These are phyloP conservation scores for Suhomyces yuchorum DNA, from an alignment of 1,139 yeast species.

Conservation along the genomic window DNA sequence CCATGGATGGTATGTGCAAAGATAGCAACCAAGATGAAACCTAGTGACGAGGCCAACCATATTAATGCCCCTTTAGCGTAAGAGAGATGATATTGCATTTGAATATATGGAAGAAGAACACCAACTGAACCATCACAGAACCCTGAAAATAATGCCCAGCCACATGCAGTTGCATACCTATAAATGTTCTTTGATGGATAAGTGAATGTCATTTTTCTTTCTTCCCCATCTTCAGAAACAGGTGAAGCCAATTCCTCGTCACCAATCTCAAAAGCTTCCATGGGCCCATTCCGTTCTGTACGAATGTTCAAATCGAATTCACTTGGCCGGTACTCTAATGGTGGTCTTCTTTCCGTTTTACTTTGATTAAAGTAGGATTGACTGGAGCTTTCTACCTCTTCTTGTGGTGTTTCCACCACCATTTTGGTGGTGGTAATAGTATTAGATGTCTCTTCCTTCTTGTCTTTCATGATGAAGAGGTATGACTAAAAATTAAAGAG, in stretches of 20 bases:
- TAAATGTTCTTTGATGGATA: conserved; percentile 46
- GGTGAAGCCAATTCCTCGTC: not conserved
- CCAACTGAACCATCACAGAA: conserved; percentile 47
- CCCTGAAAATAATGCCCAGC: conserved; percentile 36
- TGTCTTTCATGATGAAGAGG: not conserved
- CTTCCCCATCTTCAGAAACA: not conserved
- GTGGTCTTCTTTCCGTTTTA: conserved; percentile 13
- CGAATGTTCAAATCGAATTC: conserved; percentile 5
- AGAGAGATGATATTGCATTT: conserved; percentile 36
- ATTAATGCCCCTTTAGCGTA: conserved; percentile 47
- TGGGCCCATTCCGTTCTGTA: not conserved
- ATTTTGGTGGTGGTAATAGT: conserved; percentile 1
- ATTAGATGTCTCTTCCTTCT: conserved; percentile 1
- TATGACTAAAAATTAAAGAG: not conserved
- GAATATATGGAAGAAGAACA: conserved; percentile 45
- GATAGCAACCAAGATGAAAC: conserved; percentile 41
- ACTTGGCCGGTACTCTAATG: conserved; percentile 14
- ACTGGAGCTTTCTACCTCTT: conserved; percentile 3
- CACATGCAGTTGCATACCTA: conserved; percentile 42
- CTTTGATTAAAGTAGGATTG: conserved; percentile 8
- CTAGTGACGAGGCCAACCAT: conserved; percentile 48
- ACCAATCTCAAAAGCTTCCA: conserved; percentile 8
- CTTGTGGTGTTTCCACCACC: conserved; percentile 12
- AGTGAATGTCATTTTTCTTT: conserved; percentile 24
- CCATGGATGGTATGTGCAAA: conserved; percentile 36